Base-by-base conservation (phyloP, 176 grass and related monocot species). In the Rhipidocladum racemiflorum region DNA sequence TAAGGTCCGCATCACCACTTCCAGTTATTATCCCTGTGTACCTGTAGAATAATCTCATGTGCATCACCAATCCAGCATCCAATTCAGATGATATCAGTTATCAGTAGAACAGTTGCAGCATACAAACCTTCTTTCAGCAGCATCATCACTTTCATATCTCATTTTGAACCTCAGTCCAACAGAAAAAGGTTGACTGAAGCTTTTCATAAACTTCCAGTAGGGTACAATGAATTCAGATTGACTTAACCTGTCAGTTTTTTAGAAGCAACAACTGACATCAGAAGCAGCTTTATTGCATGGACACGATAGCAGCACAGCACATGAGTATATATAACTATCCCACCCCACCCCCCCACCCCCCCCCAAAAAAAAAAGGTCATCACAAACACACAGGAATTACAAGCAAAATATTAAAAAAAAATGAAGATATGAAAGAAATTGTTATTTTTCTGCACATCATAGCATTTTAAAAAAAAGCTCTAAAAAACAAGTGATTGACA, bases 71-170 rank as follows among this genome's bases (percentile, higher is more conserved):
- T 12, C 27, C 7, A 60, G 3, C n/a, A 74, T 43, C 42, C 43
- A 76, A 62, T 62, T 80, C 24, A 54, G 16, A 64, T n/a, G 78
- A 60, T 63, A 65, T 2, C 39, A 68, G 20, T 20, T 11, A n/a
- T 36, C 35, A 39, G 0, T 17, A 73, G 7, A 76, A 35, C 51
- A 70, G 27, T 38, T 77, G 75, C 29, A 85, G 23, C 5, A 59
- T 11, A 68, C 66, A 28, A 71, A 97, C 97, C 97, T 99, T 87
- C 89, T 84, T 54, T 99, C 97, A 2, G 85, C 50, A 72, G 91
- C 77, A 88, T 99, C 97, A 68, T 99, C 97, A 94, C 89, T 92
- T 83, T 96, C 97, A 76, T 84, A 94, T 78, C 75, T 85, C 97
- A 96, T 89, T 81, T 88, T 99, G 54, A 99, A 99, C 85, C 97